Evolutionary conservation across 805 yeast species (phyloP), one percentile per base, ranked within the genome.

Genomic region (Henningerozyma blattae): DNA sequence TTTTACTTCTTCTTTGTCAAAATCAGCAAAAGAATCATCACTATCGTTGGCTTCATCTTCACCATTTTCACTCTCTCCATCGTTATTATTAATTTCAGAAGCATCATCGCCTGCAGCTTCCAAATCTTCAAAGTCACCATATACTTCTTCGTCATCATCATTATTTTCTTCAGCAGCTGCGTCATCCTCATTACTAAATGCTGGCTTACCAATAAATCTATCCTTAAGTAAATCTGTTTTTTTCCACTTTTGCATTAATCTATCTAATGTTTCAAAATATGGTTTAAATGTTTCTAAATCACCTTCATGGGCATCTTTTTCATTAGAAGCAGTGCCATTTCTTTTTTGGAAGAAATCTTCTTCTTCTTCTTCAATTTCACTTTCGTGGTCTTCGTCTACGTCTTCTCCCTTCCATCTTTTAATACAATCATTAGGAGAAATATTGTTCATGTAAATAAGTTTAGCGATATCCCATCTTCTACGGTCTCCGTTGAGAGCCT

Each of bases 391-490:
- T 3, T 59, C 64, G n/a, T 60, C 63, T 2, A 47, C 56, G 27
- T 64, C 67, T 45, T 72, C 74, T 22, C 69, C 65, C 43, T 57
- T 72, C 93, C 93, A 83, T 56, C 87, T 70, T 27, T 61, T 62
- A 31, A 84, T 63, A 22, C 70, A 91, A 42, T 80, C 91, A 1
- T 60, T 64, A 0, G 96, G 87, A 10, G 75, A 72, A 28, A 85
- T 65, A 44, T 83, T 79, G 37, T 78, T 75, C 72, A 81, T 67
- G 55, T 91, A 89, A 4, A 91, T 62, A 36, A 89, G 61, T 49
- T 81, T 83, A 45, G 78, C 76, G 40, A 89, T 72, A 54, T 89
- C 83, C 87, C 93, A 83, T 38, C 62, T 65, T 58, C 65, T 71
- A 46, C 60, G 65, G 30, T 43, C 47, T 50, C 58, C 62, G 38